Percentiles rank a stretch among this genome's conserved stretches.
Evolutionary conservation across 441 rosid genomes (phyloP).

Genomic region (Francoa sonchifolia): DNA sequence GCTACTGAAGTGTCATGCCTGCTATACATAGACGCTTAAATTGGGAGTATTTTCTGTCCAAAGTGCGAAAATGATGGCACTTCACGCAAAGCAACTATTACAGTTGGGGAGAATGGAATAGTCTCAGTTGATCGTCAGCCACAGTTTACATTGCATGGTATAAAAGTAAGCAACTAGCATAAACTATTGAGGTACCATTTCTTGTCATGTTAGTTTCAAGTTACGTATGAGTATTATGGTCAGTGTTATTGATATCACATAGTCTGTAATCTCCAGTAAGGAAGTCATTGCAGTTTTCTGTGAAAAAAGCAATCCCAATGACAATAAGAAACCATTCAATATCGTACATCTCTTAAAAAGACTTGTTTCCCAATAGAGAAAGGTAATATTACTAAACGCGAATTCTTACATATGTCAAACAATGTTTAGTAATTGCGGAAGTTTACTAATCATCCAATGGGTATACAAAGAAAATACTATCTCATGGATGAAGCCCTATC

Average conservation of each 20-base stretch:
- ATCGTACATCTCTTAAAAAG: too few relatives aligned
- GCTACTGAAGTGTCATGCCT: slow-evolving; percentile 92
- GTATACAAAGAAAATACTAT: slow-evolving; percentile 17
- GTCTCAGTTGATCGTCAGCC: slow-evolving; percentile 53
- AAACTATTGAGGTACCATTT: neutral
- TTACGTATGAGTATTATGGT: too few relatives aligned
- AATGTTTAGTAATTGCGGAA: slow-evolving; percentile 16
- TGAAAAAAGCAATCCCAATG: slow-evolving; percentile 88
- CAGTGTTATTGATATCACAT: too few relatives aligned
- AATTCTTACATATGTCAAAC: neutral
- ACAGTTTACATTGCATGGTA: slow-evolving; percentile 61
- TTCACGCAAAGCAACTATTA: slow-evolving; percentile 68
- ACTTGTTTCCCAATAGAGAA: too few relatives aligned
- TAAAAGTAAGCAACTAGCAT: slow-evolving; percentile 41
- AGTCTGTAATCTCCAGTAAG: slow-evolving; percentile 79
- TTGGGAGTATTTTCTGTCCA: slow-evolving; percentile 75
- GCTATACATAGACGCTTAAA: slow-evolving; percentile 77
- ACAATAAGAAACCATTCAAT: too few relatives aligned
- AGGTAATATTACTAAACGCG: too few relatives aligned
- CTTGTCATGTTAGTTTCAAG: neutral
- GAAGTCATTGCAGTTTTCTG: slow-evolving; percentile 73
- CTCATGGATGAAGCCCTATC: slow-evolving; percentile 14
- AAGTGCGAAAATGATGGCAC: slow-evolving; percentile 97
- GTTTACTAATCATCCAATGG: slow-evolving; percentile 19
- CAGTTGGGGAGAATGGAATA: slow-evolving; percentile 72